Evolutionary conservation across 768 basidiomycete species (phyloP).

Genomic region (Leccinum uliginosum): DNA sequence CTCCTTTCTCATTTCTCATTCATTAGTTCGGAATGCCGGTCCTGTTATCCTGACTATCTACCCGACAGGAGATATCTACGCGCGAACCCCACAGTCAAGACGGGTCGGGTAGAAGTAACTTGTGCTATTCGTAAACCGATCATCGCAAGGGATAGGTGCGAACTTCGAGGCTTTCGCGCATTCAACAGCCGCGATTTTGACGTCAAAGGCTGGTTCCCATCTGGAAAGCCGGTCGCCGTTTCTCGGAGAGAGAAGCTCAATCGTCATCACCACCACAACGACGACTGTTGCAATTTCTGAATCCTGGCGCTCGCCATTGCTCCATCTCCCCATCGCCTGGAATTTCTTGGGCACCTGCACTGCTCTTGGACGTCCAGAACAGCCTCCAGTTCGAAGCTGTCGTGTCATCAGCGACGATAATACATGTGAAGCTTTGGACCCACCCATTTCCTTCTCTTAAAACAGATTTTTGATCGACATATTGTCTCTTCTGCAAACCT

Average conservation of each 20-base stretch:
- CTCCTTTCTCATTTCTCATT: neutral
- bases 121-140: neutral
- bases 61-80: neutral
- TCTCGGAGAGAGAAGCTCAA: neutral
- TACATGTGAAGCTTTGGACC: neutral
- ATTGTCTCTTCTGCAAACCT: neutral
- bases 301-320: neutral
- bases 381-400: neutral
- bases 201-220: neutral
- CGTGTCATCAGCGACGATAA: neutral
- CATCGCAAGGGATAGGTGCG: neutral
- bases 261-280: neutral
- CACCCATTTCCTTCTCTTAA: neutral
- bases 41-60: neutral
- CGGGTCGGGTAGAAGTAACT: neutral
- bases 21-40: slow-evolving; percentile 5
- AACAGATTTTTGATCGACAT: neutral
- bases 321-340: neutral
- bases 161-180: neutral
- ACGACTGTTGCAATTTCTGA: neutral
- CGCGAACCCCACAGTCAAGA: slow-evolving; percentile 4
- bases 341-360: neutral
- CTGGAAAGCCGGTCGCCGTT: slow-evolving; percentile 2
- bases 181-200: neutral
- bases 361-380: neutral